These are phyloP conservation scores for Exophiala phaeomuriformis DNA, from an alignment of 2,329 filamentous ascomycete species.

Conservation along the genomic window DNA sequence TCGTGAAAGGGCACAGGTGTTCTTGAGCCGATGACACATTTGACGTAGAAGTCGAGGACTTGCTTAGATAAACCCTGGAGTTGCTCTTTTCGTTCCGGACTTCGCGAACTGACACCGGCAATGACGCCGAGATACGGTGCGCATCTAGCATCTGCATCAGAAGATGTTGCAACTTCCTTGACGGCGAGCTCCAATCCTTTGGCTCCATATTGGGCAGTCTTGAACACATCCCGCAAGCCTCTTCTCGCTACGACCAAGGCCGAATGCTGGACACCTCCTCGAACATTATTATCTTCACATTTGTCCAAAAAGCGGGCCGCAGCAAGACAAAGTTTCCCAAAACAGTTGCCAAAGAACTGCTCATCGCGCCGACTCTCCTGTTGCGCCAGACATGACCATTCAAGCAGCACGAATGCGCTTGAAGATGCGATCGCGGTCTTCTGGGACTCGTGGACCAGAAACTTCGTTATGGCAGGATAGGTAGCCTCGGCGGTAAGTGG, in stretches of 20 bases:
- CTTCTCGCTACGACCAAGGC: constrained; percentile 72
- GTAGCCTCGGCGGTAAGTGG: constrained; percentile 40
- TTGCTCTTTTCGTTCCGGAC: constrained; percentile 54
- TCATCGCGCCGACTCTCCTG: constrained; percentile 58
- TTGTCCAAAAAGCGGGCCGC: constrained; percentile 70
- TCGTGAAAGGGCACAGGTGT: constrained; percentile 63
- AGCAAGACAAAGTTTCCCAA: constrained; percentile 57
- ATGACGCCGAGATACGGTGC: constrained; percentile 75
- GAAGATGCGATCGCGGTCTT: constrained; percentile 70
- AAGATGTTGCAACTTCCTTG: constrained; percentile 61
- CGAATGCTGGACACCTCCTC: constrained; percentile 60
- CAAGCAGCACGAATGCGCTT: constrained; percentile 79
- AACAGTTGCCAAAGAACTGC: constrained; percentile 49
- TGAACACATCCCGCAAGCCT: constrained; percentile 67
- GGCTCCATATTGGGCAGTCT: constrained; percentile 50
- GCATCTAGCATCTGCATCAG: constrained; percentile 58
- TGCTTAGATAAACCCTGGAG: constrained; percentile 61
- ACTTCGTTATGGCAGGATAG: constrained; percentile 47
- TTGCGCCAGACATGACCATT: constrained; percentile 79
- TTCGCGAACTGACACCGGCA: constrained; percentile 74
- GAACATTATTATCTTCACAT: constrained; percentile 61
- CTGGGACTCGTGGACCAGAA: constrained; percentile 62
- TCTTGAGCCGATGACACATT: constrained; percentile 77
- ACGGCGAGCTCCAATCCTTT: constrained; percentile 59
- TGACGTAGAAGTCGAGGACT: constrained; percentile 73